phyloP scores from a whole-genome alignment of 331 rosid genomes.

The Telfairia occidentalis region DNA sequence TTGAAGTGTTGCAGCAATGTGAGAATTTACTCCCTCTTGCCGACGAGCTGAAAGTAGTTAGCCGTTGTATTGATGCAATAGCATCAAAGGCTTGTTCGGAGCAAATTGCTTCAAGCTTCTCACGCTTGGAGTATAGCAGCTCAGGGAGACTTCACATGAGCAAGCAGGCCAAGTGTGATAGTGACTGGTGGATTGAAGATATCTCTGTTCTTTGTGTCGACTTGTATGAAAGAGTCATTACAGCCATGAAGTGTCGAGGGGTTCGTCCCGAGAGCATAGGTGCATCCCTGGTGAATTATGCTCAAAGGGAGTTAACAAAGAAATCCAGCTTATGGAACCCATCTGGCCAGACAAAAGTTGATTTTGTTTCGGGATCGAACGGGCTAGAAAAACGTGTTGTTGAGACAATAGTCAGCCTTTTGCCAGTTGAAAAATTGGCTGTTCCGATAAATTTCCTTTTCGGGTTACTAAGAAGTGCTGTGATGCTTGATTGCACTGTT shows the following conservation, averaged over 20 bases:
- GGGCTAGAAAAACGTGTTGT: conserved; percentile 69
- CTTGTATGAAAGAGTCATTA: conserved; percentile 70
- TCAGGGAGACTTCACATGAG: conserved; percentile 96
- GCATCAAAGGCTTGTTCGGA: conserved; percentile 95
- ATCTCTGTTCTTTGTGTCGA: conserved; percentile 73
- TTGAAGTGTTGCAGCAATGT: conserved; percentile 84
- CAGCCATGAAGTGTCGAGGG: conserved; percentile 94
- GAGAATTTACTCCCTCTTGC: conserved; percentile 79
- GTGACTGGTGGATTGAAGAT: conserved; percentile 99
- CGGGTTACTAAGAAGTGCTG: conserved; percentile 79
- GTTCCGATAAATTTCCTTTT: conserved; percentile 83
- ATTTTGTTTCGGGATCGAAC: conserved; percentile 34
- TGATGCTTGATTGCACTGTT: conserved; percentile 70
- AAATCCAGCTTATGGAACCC: conserved; percentile 76
- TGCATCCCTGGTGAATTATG: conserved; percentile 73
- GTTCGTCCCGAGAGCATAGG: conserved; percentile 94
- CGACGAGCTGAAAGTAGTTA: conserved; percentile 61
- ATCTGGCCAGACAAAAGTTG: conserved; percentile 60
- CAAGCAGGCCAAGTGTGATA: conserved; percentile 70
- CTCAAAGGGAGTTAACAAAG: conserved; percentile 78
- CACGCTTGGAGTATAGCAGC: conserved; percentile 92
- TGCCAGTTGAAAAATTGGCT: conserved; percentile 81
- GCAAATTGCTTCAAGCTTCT: conserved; percentile 96
- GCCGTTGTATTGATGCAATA: conserved; percentile 84
- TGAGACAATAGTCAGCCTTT: conserved; percentile 74